Percentiles rank a stretch among this genome's conserved stretches.
phyloP scores from a whole-genome alignment of 1,139 yeast species.

The Taphrina pruni region DNA sequence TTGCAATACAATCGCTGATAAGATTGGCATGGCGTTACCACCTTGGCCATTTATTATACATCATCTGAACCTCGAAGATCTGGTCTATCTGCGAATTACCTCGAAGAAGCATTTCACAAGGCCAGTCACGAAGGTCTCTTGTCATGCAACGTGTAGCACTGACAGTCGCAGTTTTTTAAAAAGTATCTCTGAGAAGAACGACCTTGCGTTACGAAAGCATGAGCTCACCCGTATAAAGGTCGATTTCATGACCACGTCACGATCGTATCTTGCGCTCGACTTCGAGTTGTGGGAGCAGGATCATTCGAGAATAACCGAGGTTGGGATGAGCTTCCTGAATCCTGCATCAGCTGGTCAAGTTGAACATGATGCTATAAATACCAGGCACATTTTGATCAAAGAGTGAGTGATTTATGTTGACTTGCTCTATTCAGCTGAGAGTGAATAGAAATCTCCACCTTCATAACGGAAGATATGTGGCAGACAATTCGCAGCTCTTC shows the following conservation, averaged over 20 bases:
- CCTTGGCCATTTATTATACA: not conserved
- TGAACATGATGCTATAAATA: not conserved
- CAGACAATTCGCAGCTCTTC: slow-evolving; percentile 16
- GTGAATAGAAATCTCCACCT: not conserved
- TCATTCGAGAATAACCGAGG: slow-evolving; percentile 28
- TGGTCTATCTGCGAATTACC: not conserved
- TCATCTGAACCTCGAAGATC: not conserved
- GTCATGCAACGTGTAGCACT: not conserved
- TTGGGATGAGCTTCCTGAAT: slow-evolving; percentile 25
- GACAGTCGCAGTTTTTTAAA: not conserved
- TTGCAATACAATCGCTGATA: not conserved
- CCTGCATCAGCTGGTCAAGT: not conserved
- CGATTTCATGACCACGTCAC: not conserved
- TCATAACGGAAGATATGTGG: slow-evolving; percentile 17
- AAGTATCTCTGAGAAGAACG: not conserved
- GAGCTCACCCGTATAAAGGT: not conserved
- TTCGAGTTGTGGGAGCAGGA: slow-evolving; percentile 27
- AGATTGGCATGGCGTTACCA: not conserved
- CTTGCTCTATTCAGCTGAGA: not conserved
- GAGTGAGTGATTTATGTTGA: slow-evolving; percentile 5
- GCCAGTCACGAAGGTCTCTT: not conserved
- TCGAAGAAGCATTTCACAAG: not conserved
- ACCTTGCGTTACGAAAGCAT: not conserved
- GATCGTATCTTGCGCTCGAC: slow-evolving; percentile 15
- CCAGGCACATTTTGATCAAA: slow-evolving; percentile 11